These are phyloP conservation scores for Forsythia suspensa DNA, from an alignment of 257 asterid genomes.

Conservation along the genomic window DNA sequence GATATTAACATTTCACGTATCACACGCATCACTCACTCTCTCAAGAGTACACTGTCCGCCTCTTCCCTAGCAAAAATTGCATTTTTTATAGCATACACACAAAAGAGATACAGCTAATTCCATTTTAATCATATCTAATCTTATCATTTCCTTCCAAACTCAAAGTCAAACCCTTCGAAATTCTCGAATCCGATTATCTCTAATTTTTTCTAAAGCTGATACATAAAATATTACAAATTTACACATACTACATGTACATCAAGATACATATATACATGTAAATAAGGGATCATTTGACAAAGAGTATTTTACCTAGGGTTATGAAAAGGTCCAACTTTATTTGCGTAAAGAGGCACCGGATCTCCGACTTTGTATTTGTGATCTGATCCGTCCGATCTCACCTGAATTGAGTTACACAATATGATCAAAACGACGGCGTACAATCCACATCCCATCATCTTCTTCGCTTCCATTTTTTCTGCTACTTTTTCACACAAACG, in stretches of 20 bases:
- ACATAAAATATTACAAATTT: neutral
- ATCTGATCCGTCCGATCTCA: conserved; percentile 69
- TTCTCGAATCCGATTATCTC: neutral
- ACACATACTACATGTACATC: neutral
- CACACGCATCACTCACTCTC: neutral
- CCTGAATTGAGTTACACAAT: conserved; percentile 24
- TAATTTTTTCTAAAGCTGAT: no score
- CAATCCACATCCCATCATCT: conserved; percentile 10
- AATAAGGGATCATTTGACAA: neutral
- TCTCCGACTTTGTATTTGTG: conserved; percentile 76
- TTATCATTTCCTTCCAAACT: neutral
- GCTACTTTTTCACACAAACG: neutral
- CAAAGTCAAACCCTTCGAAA: neutral
- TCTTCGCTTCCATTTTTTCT: neutral
- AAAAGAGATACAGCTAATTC: neutral
- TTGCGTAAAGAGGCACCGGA: conserved; percentile 77
- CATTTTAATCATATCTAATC: neutral
- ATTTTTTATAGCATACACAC: neutral
- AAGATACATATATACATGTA: neutral
- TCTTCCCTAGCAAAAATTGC: neutral
- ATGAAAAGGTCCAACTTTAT: conserved; percentile 93
- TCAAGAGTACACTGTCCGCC: neutral
- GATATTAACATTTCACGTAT: neutral
- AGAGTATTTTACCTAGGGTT: conserved; percentile 59
- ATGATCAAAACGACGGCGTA: conserved; percentile 35